Base-by-base conservation (phyloP, 73 alveolate species). In the Paraurostyla sp. region DNA sequence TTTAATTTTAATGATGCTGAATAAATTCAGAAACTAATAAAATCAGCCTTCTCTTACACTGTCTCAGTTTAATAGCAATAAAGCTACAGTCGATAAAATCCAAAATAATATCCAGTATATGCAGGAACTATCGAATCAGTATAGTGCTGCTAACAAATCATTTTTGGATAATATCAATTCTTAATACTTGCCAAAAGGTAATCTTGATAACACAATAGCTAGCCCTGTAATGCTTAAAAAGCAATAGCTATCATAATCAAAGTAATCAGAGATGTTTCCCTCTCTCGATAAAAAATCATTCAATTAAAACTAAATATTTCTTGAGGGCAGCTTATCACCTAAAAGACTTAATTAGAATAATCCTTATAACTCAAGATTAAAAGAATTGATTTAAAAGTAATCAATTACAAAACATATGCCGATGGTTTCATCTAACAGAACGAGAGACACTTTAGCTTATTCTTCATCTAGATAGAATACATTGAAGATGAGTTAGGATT, bases 341-440 rank as follows among this genome's bases (percentile, higher is more conserved):
- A 23, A 48, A 25, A 23, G 54, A 3, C 38, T 43, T 9, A 22
- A 42, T 33, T 7, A 16, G 23, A 20, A 23, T 29, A 45, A 50
- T 25, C 87, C 87, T 23, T 73, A 73, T 50, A 50, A 73, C 29
- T 73, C 87, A 4, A 42, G 87, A 29, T 4, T 73, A 27, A 73
- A 73, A 48, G 69, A 73, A 48, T 30, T 73, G 22, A 45, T 23
- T 23, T 43, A 33, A 30, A 45, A 42, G 3, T 18, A 42, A 6
- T 15, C 13, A 20, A 13, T 13, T 13, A 46, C 58, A 46, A 13
- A 46, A 20, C 58, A 15, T 13, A 20, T 20, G 22, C 13, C 22
- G 58, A 46, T 13, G 58, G n/a, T n/a, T n/a, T n/a, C n/a, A n/a
- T n/a, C n/a, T n/a, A n/a, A n/a, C n/a, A n/a, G n/a, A n/a, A n/a